These are phyloP conservation scores for Ophiocordyceps polyrhachis-furcata DNA, from an alignment of 2,329 filamentous ascomycete genomes.

Conservation along the genomic window DNA sequence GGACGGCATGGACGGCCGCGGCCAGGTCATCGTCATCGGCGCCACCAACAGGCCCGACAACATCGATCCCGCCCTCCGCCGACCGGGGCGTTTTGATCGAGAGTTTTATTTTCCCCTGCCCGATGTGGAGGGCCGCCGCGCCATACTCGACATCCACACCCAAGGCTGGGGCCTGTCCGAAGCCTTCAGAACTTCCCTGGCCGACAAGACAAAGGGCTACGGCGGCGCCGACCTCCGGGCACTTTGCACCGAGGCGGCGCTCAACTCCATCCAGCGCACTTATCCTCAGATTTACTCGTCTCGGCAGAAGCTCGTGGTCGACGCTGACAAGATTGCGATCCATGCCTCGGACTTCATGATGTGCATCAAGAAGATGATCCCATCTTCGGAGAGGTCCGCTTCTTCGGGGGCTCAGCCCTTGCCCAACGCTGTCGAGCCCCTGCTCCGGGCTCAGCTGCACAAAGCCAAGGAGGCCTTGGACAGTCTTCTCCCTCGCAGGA, in stretches of 20 bases:
- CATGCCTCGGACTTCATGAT: constrained; percentile 94
- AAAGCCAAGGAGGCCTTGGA: constrained; percentile 53
- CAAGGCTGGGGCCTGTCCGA: constrained; percentile 75
- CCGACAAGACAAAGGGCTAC: constrained; percentile 84
- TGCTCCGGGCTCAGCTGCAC: constrained; percentile 54
- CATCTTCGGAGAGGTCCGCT: constrained; percentile 80
- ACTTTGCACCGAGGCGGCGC: constrained; percentile 82
- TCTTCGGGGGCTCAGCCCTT: constrained; percentile 70
- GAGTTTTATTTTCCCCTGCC: constrained; percentile 97
- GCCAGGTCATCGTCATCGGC: constrained; percentile 95
- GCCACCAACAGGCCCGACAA: constrained; percentile 97
- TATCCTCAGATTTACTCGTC: constrained; percentile 94
- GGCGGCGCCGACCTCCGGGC: constrained; percentile 89
- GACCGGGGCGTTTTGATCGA: constrained; percentile 85
- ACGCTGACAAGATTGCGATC: constrained; percentile 67
- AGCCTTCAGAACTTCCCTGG: constrained; percentile 66
- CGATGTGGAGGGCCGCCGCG: constrained; percentile 56
- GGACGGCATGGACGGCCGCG: constrained; percentile 97
- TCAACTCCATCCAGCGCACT: constrained; percentile 88
- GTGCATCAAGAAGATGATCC: constrained; percentile 88
- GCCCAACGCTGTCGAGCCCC: constrained; percentile 60
- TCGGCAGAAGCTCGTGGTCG: constrained; percentile 74
- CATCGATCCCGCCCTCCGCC: constrained; percentile 84
- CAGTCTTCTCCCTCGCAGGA: constrained; percentile 63
- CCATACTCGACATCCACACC: constrained; percentile 91